A percentile compares a stretch with the other conserved stretches of the same genome.
phyloP scores from a whole-genome alignment of 495 filamentous ascomycete genomes.

The Xeromyces bisporus region DNA sequence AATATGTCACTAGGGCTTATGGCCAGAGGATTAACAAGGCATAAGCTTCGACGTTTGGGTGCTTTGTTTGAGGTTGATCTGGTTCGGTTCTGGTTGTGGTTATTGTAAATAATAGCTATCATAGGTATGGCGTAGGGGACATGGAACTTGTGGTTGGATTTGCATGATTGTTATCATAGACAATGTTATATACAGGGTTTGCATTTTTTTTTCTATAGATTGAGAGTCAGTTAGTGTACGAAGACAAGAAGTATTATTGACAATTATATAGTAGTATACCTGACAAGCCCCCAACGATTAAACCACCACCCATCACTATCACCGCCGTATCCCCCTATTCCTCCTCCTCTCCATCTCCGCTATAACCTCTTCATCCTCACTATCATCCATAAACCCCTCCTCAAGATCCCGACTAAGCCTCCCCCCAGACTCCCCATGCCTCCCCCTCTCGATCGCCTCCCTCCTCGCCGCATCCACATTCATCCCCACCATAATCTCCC shows the following conservation, averaged over 20 bases:
- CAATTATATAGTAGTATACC: too few relatives aligned
- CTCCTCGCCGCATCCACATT: slow-evolving; percentile 32
- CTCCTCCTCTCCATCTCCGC: slow-evolving; percentile 8
- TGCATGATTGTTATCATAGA: too few relatives aligned
- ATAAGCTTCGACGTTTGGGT: neutral
- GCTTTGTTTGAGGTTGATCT: neutral
- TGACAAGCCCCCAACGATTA: too few relatives aligned
- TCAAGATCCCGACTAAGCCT: slow-evolving; percentile 70
- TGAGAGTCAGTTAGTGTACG: too few relatives aligned
- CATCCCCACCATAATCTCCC: slow-evolving; percentile 47
- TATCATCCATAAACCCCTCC: slow-evolving; percentile 70
- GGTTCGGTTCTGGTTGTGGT: neutral
- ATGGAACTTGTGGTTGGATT: too few relatives aligned
- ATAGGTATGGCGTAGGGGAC: too few relatives aligned
- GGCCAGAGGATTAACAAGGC: slow-evolving; percentile 53
- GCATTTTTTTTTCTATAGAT: too few relatives aligned
- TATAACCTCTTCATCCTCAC: too few relatives aligned
- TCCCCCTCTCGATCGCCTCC: slow-evolving; percentile 31
- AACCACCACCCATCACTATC: neutral
- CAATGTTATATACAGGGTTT: too few relatives aligned
- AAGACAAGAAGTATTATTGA: too few relatives aligned
- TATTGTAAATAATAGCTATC: too few relatives aligned
- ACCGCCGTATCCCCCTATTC: slow-evolving; percentile 1
- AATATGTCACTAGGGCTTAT: slow-evolving; percentile 93
- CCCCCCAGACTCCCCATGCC: slow-evolving; percentile 28